Evolutionary conservation across 2,329 filamentous ascomycete species (phyloP), one percentile per base, ranked within the genome.

Genomic region (Aspergillus sp.): DNA sequence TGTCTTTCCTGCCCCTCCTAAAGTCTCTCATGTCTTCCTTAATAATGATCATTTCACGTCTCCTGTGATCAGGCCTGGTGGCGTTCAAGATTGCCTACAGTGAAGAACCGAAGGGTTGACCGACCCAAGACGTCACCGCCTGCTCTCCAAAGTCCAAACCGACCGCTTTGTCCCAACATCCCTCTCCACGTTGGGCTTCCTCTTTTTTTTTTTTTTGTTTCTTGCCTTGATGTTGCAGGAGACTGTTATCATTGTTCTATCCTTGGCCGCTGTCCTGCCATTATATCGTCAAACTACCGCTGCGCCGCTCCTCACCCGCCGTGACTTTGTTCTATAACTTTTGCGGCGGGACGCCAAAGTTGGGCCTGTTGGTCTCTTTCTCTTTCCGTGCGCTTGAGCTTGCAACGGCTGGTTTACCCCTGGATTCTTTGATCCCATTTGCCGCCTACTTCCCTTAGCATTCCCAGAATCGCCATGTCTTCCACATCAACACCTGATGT

Each of bases 401-500:
- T 41, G 33, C 51, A 35, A 27, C 49, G 43, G 35, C 23, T 47
- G 46, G 46, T 15, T 23, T 45, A 59, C 59, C 14, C 24, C 50
- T 44, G 49, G 27, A 37, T 41, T 45, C 21, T 21, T 23, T 11
- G 15, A 12, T 23, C 31, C 12, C 33, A 45, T 51, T 35, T 43
- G n/a, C 51, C n/a, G 12, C 5, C 15, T n/a, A 14, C 12, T 41
- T n/a, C 17, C 14, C 33, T 31, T 12, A 17, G n/a, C 27, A 24
- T n/a, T 15, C 3, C 19, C 17, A 44, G 14, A 56, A 11, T 40
- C 43, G 61, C 62, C 47, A 73, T 75, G 61, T 71, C 73, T 45
- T 68, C 75, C 41, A 58, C 66, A 31, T 64, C 64, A 50, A 56
- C 68, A 11, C 63, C 66, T 41, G 58, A 68, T 12, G 61, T 70